A percentile compares a stretch with the other conserved stretches of the same genome.
Evolutionary conservation across 2,329 filamentous ascomycete genomes (phyloP).

Genomic region (Colletotrichum shisoi): DNA sequence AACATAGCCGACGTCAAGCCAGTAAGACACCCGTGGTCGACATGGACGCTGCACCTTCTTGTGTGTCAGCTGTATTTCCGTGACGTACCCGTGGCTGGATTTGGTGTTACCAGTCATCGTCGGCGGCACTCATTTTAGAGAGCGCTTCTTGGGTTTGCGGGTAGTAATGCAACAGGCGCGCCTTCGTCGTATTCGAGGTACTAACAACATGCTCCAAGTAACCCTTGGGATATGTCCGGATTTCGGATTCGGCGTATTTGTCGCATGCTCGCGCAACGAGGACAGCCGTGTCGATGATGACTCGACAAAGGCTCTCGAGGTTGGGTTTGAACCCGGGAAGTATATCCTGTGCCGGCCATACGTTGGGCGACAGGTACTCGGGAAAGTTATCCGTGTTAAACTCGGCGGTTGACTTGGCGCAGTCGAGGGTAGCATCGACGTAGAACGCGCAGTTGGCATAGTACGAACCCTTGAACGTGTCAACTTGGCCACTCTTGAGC

Average conservation of each 20-base stretch:
- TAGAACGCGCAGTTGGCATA: conserved; percentile 86
- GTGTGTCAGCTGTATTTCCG: neutral
- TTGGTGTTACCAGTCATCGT: conserved; percentile 88
- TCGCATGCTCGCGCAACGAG: conserved; percentile 92
- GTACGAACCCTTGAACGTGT: conserved; percentile 83
- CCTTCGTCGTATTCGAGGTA: conserved; percentile 88
- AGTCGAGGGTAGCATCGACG: conserved; percentile 68
- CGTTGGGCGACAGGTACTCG: conserved; percentile 88
- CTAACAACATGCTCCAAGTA: conserved; percentile 89
- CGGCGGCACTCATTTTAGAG: conserved; percentile 51
- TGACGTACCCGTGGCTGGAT: neutral
- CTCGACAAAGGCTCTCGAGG: conserved; percentile 76
- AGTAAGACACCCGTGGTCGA: conserved; percentile 90
- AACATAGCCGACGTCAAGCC: conserved; percentile 97
- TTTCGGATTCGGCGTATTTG: conserved; percentile 79
- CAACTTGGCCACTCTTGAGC: conserved; percentile 77
- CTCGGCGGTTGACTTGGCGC: conserved; percentile 65
- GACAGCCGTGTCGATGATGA: conserved; percentile 89
- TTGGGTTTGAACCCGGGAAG: conserved; percentile 79
- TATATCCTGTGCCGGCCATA: conserved; percentile 77
- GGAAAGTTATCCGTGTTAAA: conserved; percentile 73
- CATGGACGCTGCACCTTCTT: conserved; percentile 41
- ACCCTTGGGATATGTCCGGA: conserved; percentile 75
- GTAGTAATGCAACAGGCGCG: conserved; percentile 91
- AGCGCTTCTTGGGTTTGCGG: conserved; percentile 58